A percentile compares a stretch with the other conserved stretches of the same genome.
phyloP scores from a whole-genome alignment of 2,329 filamentous ascomycete species.

The Fragosphaeria purpurea region DNA sequence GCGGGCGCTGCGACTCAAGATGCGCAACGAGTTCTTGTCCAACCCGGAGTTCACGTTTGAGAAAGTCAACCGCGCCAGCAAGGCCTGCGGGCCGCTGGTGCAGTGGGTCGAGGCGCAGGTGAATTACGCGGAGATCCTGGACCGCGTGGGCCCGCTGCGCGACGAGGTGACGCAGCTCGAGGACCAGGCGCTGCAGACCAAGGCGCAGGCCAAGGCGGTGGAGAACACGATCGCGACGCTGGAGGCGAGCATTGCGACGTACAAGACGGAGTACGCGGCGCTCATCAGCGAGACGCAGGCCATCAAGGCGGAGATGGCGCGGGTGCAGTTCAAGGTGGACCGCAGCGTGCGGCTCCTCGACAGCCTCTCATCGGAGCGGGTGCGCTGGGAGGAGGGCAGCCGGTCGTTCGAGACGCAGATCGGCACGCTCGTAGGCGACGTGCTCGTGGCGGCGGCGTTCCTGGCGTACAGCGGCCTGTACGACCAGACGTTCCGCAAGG shows the following conservation, averaged over 20 bases:
- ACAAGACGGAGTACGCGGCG: constrained; percentile 92
- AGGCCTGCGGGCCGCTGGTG: constrained; percentile 91
- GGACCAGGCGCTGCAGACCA: constrained; percentile 80
- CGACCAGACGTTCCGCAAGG: constrained; percentile 95
- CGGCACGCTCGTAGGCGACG: constrained; percentile 89
- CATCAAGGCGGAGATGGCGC: constrained; percentile 93
- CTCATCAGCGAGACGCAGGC: constrained; percentile 95
- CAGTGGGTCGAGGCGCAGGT: constrained; percentile 97
- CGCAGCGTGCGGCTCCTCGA: constrained; percentile 89
- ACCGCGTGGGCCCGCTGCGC: constrained; percentile 83
- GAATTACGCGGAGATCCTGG: constrained; percentile 93
- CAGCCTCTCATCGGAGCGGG: constrained; percentile 86
- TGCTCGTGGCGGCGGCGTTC: constrained; percentile 93
- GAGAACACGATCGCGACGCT: constrained; percentile 76
- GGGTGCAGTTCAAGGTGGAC: constrained; percentile 96
- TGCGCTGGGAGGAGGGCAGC: constrained; percentile 93
- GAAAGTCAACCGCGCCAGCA: constrained; percentile 89
- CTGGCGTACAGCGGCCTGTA: constrained; percentile 94
- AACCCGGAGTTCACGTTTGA: constrained; percentile 96
- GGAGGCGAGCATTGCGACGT: constrained; percentile 83
- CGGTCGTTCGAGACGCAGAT: constrained; percentile 98
- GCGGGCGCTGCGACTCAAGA: constrained; percentile 65
- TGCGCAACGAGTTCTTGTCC: constrained; percentile 85
- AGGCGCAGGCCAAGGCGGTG: constrained; percentile 85
- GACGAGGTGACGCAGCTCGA: constrained; percentile 83